Evolutionary conservation across 2,329 filamentous ascomycete species (phyloP), one percentile per base, ranked within the genome.

Genomic region (Chaetomiaceae sp.): DNA sequence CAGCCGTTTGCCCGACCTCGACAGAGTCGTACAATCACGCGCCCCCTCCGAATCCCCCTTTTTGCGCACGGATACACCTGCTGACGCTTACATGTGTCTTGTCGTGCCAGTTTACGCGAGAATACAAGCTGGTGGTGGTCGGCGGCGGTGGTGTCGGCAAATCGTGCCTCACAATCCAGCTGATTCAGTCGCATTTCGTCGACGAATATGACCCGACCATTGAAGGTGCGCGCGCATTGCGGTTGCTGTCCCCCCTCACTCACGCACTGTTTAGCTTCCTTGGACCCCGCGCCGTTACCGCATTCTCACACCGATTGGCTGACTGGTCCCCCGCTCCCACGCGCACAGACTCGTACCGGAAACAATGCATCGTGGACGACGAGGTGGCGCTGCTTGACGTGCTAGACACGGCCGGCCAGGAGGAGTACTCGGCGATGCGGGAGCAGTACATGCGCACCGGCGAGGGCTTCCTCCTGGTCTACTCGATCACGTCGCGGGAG

Each of bases 361-460:
- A 98, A 84, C 93, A 97, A 78, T 97, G 93, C 68, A 84, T 95
- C 60, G 95, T 98, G 67, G 93, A 98, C 66, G 93, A 97, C 60
- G 93, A 98, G 72, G 89, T 96, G 58, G 93, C 93, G 42, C 80
- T 98, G 51, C 85, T 98, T 68, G 93, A 98, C 69, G 93, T 98
- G 54, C 84, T 97, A 66, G 93, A 98, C 70, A 98, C 93, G 45
- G 93, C 93, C 53, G 93, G 93, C 50, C 93, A 98, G 70, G 93
- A 98, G 72, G 93, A 98, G 73, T 98, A 97, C 75, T 95, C 90
- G 47, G 93, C 93, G 44, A 97, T 98, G 93, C 81, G 93, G 65
- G 93, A 98, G 75, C 93, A 97, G 73, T 98, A 97, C 78, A 98
- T 98, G 91, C 84, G 93, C 62, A 97, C 91, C 19, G 93, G 93